A percentile compares a stretch with the other conserved stretches of the same genome.
Evolutionary conservation across 2,329 filamentous ascomycete genomes (phyloP).

Genomic region (Magnaporthiopsis incrustans): DNA sequence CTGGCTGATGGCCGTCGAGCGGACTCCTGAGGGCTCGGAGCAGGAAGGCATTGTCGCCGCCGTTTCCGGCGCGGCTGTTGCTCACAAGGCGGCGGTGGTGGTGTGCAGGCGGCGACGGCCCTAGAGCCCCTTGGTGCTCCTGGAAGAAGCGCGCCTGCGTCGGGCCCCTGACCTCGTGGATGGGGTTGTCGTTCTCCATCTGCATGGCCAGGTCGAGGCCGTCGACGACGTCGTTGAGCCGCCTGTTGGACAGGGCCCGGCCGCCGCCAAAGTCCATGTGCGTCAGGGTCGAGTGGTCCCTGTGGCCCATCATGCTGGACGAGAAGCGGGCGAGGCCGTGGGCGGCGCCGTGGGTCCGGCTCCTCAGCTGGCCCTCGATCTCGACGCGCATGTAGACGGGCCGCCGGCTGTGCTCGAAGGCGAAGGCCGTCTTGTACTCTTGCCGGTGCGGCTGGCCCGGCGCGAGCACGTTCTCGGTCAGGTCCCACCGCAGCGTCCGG

Average conservation of each 20-base stretch:
- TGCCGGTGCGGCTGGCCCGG: conserved; percentile 11
- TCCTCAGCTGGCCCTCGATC: conserved; percentile 13
- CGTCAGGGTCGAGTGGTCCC: conserved; percentile 9
- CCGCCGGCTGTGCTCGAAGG: conserved; percentile 13
- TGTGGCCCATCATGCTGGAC: conserved; percentile 3
- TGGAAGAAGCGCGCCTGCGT: conserved; percentile 5
- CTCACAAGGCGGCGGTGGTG: neutral
- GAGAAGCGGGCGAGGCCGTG: conserved; percentile 8
- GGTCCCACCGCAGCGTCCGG: conserved; percentile 14
- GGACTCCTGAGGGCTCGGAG: neutral
- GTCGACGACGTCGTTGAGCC: conserved; percentile 6
- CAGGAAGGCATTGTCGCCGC: neutral
- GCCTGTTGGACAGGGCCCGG: neutral
- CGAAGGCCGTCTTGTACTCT: conserved; percentile 14
- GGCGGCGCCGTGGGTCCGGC: conserved; percentile 1
- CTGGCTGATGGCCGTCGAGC: neutral
- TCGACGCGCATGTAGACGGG: conserved; percentile 13
- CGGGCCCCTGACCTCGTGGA: conserved; percentile 5
- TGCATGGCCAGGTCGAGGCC: conserved; percentile 10
- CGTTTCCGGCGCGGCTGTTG: too few relatives aligned
- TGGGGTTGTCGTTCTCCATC: conserved; percentile 8
- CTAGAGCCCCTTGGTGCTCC: neutral
- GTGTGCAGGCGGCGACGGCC: neutral
- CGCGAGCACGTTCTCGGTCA: conserved; percentile 14
- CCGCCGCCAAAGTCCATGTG: conserved; percentile 5